A percentile compares a stretch with the other conserved stretches of the same genome.
phyloP scores from a whole-genome alignment of 371 early-diverging fungal genomes.

The Actinomortierella wolfii region DNA sequence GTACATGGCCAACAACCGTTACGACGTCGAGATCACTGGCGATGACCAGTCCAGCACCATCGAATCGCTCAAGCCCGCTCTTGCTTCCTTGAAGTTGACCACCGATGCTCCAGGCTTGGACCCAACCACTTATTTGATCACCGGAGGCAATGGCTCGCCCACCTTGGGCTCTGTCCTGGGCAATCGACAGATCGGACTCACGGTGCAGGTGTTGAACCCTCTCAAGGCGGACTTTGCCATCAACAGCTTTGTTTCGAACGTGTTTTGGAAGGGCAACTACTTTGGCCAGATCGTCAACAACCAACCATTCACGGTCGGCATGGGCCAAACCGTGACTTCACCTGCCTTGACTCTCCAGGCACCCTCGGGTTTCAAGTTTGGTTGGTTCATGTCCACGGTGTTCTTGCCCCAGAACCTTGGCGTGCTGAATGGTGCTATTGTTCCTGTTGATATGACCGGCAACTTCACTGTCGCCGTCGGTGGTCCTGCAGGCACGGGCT shows the following conservation, averaged over 20 bases:
- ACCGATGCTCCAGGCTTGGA: conserved; percentile 54
- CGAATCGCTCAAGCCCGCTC: conserved; percentile 48
- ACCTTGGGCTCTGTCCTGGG: conserved; percentile 26
- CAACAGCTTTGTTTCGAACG: conserved; percentile 11
- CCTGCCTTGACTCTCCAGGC: conserved; percentile 23
- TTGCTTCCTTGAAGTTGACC: conserved; percentile 44
- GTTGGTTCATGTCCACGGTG: conserved; percentile 22
- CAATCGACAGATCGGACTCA: conserved; percentile 32
- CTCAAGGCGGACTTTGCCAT: conserved; percentile 17
- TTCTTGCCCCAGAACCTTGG: conserved; percentile 32
- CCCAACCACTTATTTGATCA: conserved; percentile 24
- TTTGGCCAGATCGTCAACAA: conserved; percentile 17
- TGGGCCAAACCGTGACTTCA: conserved; percentile 15
- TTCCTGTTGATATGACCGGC: conserved; percentile 19
- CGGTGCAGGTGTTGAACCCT: conserved; percentile 14
- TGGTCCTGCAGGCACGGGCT: conserved; percentile 12
- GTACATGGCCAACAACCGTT: conserved; percentile 54
- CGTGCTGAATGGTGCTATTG: conserved; percentile 19
- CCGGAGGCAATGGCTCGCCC: conserved; percentile 15
- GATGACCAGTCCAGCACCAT: conserved; percentile 48
- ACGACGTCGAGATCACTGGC: conserved; percentile 51
- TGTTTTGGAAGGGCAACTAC: conserved; percentile 26
- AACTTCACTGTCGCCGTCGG: conserved; percentile 22
- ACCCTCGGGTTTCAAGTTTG: conserved; percentile 26
- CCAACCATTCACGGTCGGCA: conserved; percentile 11